These are phyloP conservation scores for Heritiera littoralis DNA, from an alignment of 345 rosid species.

Conservation along the genomic window DNA sequence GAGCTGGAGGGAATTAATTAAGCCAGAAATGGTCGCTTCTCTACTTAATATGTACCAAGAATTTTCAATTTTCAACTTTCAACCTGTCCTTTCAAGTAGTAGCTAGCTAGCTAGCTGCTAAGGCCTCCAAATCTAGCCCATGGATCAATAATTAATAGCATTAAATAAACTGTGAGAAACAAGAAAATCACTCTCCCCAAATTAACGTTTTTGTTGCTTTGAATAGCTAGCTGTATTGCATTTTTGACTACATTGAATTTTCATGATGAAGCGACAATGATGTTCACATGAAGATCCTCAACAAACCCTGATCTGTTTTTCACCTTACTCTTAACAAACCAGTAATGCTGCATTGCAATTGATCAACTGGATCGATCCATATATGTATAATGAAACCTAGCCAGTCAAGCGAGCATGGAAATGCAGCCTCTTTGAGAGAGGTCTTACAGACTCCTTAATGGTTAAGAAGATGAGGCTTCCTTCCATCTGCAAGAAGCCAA, in stretches of 20 bases:
- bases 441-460: background rate
- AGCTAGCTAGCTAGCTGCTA: too few relatives aligned
- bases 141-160: background rate
- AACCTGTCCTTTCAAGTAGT: too few relatives aligned
- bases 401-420: background rate
- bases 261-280: background rate
- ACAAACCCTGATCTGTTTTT: slow-evolving; percentile 3
- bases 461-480: slow-evolving; percentile 20
- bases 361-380: background rate
- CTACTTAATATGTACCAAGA: background rate
- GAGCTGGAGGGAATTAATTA: too few relatives aligned
- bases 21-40: too few relatives aligned
- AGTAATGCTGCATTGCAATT: slow-evolving; percentile 4
- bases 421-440: background rate
- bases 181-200: background rate
- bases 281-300: background rate
- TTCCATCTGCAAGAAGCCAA: background rate
- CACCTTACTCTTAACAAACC: background rate
- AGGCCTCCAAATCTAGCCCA: background rate
- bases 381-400: background rate
- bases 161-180: background rate
- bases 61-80: background rate
- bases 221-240: background rate
- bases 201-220: background rate
- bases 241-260: background rate